Base-by-base conservation (phyloP, 306 rosid genomes). In the Albizia julibrissin region DNA sequence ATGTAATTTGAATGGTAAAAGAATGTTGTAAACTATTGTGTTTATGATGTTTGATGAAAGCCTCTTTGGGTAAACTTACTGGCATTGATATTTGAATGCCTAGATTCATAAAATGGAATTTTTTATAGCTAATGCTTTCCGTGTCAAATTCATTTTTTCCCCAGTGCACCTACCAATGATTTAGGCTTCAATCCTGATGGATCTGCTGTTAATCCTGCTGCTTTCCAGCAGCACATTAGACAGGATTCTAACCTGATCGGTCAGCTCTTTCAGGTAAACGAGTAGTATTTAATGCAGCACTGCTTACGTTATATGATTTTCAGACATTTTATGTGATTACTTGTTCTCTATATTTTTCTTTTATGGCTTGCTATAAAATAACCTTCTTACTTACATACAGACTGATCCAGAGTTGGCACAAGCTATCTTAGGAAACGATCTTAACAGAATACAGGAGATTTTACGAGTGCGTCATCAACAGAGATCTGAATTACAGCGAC, bases 321-420 rank as follows among this genome's bases (percentile, higher is more conserved):
- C n/a, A 24, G 69, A 26, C 65, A 58, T 52, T 21, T 64, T 64
- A 19, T 56, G 14, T 50, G 31, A 40, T 72, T 27, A 66, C 74
- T 66, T 50, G 76, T 70, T 76, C 37, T 71, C 54, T 88, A 76
- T 42, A 70, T 75, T 66, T 26, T 56, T 69, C 54, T 16, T 40
- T 50, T 77, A 49, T 75, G 27, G 29, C 68, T 56, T 61, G 59
- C 72, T 61, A 56, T 80, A 27, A 66, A 40, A 54, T 84, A 50
- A 73, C 75, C 74, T 29, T 86, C 61, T 83, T 27, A 77, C 68
- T 40, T 66, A 34, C 52, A 27, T 79, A 27, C 91, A 95, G 99
- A 87, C 10, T 83, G 97, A 95, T 86, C 97, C 99, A 24, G 98
- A 95, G 85, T 84, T 95, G 78, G 99, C 97, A 59, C 98, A 93